Evolutionary conservation across 2,329 filamentous ascomycete species (phyloP).

Genomic region (Apiospora koreana): DNA sequence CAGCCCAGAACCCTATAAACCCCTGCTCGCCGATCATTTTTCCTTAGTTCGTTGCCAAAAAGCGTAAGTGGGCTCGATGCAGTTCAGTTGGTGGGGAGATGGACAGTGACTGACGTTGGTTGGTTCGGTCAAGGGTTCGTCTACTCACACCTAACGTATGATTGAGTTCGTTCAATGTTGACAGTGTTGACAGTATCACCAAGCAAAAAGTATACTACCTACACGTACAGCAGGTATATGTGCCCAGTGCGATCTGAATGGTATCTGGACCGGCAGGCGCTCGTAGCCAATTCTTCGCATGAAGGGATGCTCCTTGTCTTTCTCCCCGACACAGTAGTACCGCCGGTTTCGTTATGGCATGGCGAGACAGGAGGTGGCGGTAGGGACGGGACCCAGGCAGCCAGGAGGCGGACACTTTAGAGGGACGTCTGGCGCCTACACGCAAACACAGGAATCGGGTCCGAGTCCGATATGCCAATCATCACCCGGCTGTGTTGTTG

Average conservation of each 20-base stretch:
- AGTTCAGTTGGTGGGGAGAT: background rate
- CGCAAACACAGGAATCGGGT: background rate
- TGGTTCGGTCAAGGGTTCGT: background rate
- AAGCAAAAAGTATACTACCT: background rate
- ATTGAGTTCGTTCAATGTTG: too few relatives aligned
- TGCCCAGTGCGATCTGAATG: background rate
- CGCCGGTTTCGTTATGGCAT: background rate
- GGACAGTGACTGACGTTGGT: background rate
- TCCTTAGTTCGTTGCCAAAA: constrained; percentile 20
- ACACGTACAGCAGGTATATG: too few relatives aligned
- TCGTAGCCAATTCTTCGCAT: background rate
- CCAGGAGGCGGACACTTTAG: background rate
- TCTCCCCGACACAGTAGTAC: background rate
- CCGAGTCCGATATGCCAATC: background rate
- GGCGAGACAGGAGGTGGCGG: background rate
- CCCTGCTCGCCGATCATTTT: constrained; percentile 21
- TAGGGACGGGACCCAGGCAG: background rate
- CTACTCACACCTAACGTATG: background rate
- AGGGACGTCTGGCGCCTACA: background rate
- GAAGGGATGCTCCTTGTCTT: background rate
- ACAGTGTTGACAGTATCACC: background rate
- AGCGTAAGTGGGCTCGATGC: constrained; percentile 23
- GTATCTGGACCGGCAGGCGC: background rate
- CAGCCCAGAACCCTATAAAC: background rate
- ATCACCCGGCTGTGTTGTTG: background rate